Percentiles rank a stretch among this genome's conserved stretches.
Evolutionary conservation across 176 grass and related monocot species (phyloP).

Genomic region (Lolium multiflorum): DNA sequence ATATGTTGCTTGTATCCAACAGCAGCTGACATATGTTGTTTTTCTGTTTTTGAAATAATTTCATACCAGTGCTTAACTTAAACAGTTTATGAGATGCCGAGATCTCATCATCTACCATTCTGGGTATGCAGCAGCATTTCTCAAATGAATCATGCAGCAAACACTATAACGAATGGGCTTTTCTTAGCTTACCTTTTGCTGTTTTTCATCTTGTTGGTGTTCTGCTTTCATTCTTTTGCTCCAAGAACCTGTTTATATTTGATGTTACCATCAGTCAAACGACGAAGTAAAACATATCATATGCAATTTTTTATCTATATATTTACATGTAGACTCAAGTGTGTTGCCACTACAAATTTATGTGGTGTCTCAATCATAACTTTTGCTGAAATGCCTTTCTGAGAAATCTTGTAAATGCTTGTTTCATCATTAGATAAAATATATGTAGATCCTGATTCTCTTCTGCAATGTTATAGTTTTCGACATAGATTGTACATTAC

Average conservation of each 20-base stretch:
- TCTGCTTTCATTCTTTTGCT: neutral
- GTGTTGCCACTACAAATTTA: neutral
- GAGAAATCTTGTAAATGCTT: neutral
- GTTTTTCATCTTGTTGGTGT: neutral
- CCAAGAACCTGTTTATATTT: neutral
- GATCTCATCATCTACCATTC: neutral
- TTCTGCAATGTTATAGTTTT: neutral
- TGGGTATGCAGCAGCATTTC: neutral
- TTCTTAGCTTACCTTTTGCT: neutral
- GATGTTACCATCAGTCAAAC: neutral
- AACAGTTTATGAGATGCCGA: conserved; percentile 11
- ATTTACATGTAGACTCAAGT: neutral
- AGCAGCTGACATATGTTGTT: neutral
- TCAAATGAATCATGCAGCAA: neutral
- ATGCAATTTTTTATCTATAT: neutral
- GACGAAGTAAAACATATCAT: neutral
- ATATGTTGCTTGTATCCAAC: neutral
- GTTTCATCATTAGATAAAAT: neutral
- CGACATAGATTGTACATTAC: neutral
- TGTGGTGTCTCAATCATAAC: neutral
- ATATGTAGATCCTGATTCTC: neutral
- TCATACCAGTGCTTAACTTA: neutral
- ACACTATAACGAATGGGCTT: neutral
- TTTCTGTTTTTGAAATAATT: neutral
- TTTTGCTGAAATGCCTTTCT: neutral